Evolutionary conservation across 768 basidiomycete species (phyloP).

Genomic region (Termitomyces sp.): DNA sequence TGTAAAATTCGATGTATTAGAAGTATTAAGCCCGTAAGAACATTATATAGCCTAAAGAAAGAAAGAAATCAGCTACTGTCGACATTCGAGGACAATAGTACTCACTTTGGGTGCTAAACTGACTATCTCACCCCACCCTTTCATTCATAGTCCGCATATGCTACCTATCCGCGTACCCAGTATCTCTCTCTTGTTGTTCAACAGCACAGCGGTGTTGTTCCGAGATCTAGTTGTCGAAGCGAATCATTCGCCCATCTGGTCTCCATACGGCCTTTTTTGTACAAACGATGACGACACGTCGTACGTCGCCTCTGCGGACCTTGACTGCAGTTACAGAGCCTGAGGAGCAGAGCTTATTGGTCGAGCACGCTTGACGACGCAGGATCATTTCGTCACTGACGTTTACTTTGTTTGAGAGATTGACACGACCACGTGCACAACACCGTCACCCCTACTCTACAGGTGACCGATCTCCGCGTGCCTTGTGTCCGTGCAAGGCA

Average conservation of each 20-base stretch:
- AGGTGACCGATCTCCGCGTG: constrained; percentile 90
- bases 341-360: constrained; percentile 68
- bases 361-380: constrained; percentile 89
- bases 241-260: constrained; percentile 82
- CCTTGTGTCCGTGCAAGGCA: constrained; percentile 87
- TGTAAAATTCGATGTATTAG: background rate
- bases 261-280: constrained; percentile 83
- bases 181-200: constrained; percentile 97
- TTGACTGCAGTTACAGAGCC: constrained; percentile 77
- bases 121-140: constrained; percentile 94
- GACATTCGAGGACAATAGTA: background rate
- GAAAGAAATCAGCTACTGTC: background rate
- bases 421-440: constrained; percentile 66
- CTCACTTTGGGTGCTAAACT: constrained; percentile 87
- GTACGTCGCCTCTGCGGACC: constrained; percentile 89
- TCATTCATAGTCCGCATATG: constrained; percentile 86
- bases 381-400: constrained; percentile 96
- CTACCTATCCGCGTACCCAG: constrained; percentile 95
- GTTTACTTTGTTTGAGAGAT: constrained; percentile 93
- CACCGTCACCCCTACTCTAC: background rate
- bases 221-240: constrained; percentile 99
- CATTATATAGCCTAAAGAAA: constrained; percentile 8
- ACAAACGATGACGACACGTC: constrained; percentile 93
- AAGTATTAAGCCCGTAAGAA: background rate
- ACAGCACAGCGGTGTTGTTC: constrained; percentile 89